A percentile compares a stretch with the other conserved stretches of the same genome.
Conservation (phyloP, 192 early-diverging fungal species). For the Linderina pennispora region DNA sequence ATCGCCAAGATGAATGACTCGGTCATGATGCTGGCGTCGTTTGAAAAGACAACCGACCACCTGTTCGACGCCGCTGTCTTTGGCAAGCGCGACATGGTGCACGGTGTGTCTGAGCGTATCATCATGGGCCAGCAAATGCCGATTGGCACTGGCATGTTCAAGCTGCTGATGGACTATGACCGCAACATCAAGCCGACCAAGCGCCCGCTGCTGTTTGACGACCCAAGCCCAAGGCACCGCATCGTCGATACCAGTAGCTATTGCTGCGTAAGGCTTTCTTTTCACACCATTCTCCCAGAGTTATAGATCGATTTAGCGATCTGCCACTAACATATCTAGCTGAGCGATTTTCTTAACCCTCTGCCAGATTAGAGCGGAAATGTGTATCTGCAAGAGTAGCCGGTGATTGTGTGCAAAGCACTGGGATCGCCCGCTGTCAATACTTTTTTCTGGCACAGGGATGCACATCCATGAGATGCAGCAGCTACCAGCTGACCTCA, state of each 20-base stretch:
- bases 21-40: conserved; percentile 98
- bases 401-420: too few relatives aligned
- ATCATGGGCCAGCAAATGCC: conserved; percentile 99
- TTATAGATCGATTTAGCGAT: too few relatives aligned
- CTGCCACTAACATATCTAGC: too few relatives aligned
- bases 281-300: not conserved
- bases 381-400: too few relatives aligned
- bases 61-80: conserved; percentile 97
- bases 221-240: conserved; percentile 16
- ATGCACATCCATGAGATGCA: too few relatives aligned
- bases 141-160: conserved; percentile 95
- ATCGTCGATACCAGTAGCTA: not conserved
- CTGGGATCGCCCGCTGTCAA: too few relatives aligned
- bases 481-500: too few relatives aligned
- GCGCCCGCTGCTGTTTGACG: conserved; percentile 60
- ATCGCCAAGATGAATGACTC: conserved; percentile 99
- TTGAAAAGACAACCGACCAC: conserved; percentile 99
- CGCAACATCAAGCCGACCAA: conserved; percentile 51
- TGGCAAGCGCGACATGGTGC: conserved; percentile 87
- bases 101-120: conserved; percentile 97
- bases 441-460: too few relatives aligned
- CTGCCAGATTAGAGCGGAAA: too few relatives aligned
- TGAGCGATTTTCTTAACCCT: too few relatives aligned
- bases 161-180: conserved; percentile 70
- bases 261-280: not conserved